phyloP scores from a whole-genome alignment of 108 stramenopile genomes.

The Chaetoceros muelleri region DNA sequence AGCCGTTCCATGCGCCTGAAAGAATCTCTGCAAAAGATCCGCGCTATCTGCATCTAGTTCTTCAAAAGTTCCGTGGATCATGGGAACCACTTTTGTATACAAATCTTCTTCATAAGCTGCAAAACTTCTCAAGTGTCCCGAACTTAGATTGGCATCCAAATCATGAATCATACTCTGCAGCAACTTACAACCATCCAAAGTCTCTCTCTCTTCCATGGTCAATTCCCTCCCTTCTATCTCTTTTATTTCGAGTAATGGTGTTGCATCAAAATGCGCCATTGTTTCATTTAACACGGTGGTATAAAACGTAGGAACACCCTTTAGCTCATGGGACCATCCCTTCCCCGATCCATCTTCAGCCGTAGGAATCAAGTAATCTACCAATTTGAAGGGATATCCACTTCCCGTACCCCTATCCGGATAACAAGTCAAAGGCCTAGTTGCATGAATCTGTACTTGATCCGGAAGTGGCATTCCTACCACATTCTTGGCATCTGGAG shows the following conservation, averaged over 20 bases:
- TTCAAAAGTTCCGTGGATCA: slow-evolving; percentile 78
- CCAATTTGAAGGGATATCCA: slow-evolving; percentile 35
- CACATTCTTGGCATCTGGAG: slow-evolving; percentile 4
- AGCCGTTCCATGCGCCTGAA: slow-evolving; percentile 60
- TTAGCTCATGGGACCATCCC: slow-evolving; percentile 36
- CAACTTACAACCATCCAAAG: slow-evolving; percentile 74
- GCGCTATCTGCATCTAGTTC: slow-evolving; percentile 68
- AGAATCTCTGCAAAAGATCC: slow-evolving; percentile 55
- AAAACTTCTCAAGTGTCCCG: slow-evolving; percentile 35
- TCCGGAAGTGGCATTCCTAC: slow-evolving; percentile 13
- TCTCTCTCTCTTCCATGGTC: slow-evolving; percentile 74
- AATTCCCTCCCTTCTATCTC: slow-evolving; percentile 31
- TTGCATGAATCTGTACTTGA: slow-evolving; percentile 33
- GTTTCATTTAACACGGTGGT: slow-evolving; percentile 49
- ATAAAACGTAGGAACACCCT: slow-evolving; percentile 47
- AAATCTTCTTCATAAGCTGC: slow-evolving; percentile 71
- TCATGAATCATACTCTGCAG: slow-evolving; percentile 80
- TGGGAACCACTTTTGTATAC: slow-evolving; percentile 56
- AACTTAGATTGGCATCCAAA: slow-evolving; percentile 54
- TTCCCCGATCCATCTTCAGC: slow-evolving; percentile 26
- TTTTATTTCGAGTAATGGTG: slow-evolving; percentile 48
- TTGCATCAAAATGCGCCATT: slow-evolving; percentile 78
- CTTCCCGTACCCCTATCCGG: slow-evolving; percentile 50
- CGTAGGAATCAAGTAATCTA: slow-evolving; percentile 42
- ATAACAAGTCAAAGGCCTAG: slow-evolving; percentile 73